Evolutionary conservation across 2,329 filamentous ascomycete genomes (phyloP).

Genomic region (Aquanectria penicillioides): DNA sequence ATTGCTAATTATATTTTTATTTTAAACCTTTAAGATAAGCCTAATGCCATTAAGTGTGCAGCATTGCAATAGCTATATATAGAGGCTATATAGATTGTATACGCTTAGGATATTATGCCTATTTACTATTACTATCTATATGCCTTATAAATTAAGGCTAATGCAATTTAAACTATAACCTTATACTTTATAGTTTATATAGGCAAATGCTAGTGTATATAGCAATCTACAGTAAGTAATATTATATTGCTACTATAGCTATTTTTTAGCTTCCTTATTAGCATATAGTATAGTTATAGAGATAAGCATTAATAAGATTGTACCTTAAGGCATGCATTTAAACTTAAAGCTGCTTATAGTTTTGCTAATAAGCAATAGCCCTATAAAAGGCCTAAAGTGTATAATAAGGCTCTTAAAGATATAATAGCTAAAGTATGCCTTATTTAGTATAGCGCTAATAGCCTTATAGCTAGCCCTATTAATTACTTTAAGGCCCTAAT

Average conservation of each 20-base stretch:
- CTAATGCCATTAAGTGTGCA: neutral
- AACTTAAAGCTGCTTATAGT: neutral
- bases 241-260: neutral
- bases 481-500: neutral
- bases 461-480: neutral
- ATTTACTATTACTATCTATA: no score
- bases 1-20: neutral
- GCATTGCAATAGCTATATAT: neutral
- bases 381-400: neutral
- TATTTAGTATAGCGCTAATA: neutral
- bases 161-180: no score
- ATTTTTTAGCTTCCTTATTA: no score
- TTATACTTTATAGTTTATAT: neutral
- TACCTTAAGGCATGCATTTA: neutral
- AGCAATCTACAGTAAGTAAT: neutral
- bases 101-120: neutral
- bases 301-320: neutral
- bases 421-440: neutral
- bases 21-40: neutral
- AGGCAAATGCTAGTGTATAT: neutral
- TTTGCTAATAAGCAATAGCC: neutral
- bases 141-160: no score
- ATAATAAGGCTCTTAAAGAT: neutral
- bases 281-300: neutral
- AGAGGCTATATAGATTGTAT: constrained; percentile 2